These are phyloP conservation scores for Toxoplasma gondii DNA, from an alignment of 169 alveolate genomes.

Conservation along the genomic window DNA sequence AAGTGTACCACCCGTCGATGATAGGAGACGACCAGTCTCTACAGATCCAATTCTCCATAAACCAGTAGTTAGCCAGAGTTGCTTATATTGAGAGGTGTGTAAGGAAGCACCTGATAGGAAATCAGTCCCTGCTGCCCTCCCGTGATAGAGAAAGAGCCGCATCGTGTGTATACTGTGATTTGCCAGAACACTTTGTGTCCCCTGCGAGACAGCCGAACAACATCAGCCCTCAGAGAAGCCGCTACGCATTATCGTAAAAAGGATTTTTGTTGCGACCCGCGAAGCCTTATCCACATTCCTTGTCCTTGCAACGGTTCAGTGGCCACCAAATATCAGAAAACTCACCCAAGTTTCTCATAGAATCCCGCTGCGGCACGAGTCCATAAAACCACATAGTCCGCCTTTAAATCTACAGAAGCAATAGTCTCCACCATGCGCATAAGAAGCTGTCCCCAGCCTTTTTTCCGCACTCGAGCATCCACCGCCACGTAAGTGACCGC, in stretches of 20 bases:
- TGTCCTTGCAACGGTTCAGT: no score
- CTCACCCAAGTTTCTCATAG: not conserved
- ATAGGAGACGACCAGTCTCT: not conserved
- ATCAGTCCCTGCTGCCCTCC: no score
- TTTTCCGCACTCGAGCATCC: not conserved
- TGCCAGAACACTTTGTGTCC: no score
- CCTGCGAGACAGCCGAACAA: no score
- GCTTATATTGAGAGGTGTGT: not conserved
- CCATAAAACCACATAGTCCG: slow-evolving; percentile 3
- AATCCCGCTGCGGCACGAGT: slow-evolving; percentile 2
- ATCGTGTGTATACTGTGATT: no score
- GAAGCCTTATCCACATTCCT: no score
- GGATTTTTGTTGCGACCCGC: no score
- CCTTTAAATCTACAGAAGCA: not conserved
- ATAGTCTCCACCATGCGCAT: slow-evolving; percentile 21
- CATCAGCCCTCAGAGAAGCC: no score
- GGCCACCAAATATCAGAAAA: not conserved
- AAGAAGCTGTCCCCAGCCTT: slow-evolving; percentile 22
- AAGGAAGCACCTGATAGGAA: not conserved
- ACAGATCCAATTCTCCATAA: no score
- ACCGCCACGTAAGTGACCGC: not conserved
- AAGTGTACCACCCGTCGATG: not conserved
- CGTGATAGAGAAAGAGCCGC: no score
- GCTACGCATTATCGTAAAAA: no score
- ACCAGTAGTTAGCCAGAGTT: not conserved